Evolutionary conservation across 768 basidiomycete species (phyloP), one percentile per base, ranked within the genome.

Genomic region (Phylloporus sp.): DNA sequence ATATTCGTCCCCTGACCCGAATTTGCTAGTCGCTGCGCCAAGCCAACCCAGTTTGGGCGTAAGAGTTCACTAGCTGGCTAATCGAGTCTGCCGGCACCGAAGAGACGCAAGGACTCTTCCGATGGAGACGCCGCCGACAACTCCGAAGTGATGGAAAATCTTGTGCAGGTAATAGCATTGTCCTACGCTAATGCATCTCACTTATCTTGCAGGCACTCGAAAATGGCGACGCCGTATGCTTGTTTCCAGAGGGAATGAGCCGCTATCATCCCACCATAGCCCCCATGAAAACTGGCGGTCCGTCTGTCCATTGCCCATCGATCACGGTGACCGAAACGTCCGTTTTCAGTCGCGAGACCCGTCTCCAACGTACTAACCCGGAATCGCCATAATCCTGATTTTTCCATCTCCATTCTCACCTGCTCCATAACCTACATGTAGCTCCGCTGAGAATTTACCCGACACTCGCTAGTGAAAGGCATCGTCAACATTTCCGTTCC

Each of bases 181-280:
- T 29, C 18, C 31, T 17, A 27, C 1, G 17, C 57, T 17, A 24
- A 23, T 13, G 29, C 31, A 49, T 44, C 33, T 61, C 46, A 55
- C 36, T 38, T 29, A 17, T 38, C 28, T 39, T 50, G 42, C 48
- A 91, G 87, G 86, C 84, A 5, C 68, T 90, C 26, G 85, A 86
- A 60, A 49, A 70, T 9, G 89, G 89, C 9, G 86, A 90, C 59
- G 85, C 86, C 14, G 76, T 90, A 3, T 90, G 86, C 58, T 56
- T 92, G 44, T 92, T 92, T 56, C 90, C 90, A 3, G 91, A 93
- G 68, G 92, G 91, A 2, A 77, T 82, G 69, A 90, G 87, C 58
- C 74, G 89, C 35, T 94, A 84, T 63, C 86, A 88, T 55, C 88
- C 90, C 0, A 82, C 78, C n/a, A 86, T 94, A 43, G 86, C 90